Evolutionary conservation across 768 basidiomycete species (phyloP).

Genomic region (Pisolithus marmoratus): DNA sequence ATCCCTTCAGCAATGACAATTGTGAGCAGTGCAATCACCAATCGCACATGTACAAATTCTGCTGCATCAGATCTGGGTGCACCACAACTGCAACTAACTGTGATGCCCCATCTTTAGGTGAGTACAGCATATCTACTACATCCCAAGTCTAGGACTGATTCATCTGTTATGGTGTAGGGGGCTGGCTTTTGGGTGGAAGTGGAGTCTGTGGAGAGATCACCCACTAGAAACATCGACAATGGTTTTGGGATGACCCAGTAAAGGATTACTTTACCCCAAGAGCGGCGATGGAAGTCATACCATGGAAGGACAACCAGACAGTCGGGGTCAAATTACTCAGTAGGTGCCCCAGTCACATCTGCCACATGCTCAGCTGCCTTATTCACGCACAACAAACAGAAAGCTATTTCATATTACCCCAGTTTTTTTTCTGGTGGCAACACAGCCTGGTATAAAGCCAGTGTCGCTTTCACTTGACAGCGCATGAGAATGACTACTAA

Average conservation of each 20-base stretch:
- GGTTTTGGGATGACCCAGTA: conserved; percentile 63
- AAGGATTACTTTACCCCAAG: conserved; percentile 66
- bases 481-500: conserved; percentile 59
- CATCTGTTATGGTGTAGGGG: conserved; percentile 69
- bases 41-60: conserved; percentile 25
- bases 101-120: conserved; percentile 25
- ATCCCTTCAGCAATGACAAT: conserved; percentile 27
- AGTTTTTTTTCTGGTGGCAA: conserved; percentile 79
- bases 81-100: conserved; percentile 28
- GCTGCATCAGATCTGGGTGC: conserved; percentile 24
- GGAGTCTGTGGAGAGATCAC: conserved; percentile 35
- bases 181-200: conserved; percentile 51
- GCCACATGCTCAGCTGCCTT: conserved; percentile 6
- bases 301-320: conserved; percentile 83
- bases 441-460: conserved; percentile 77
- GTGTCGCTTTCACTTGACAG: conserved; percentile 79
- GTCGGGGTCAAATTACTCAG: conserved; percentile 81
- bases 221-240: conserved; percentile 52
- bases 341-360: conserved; percentile 30
- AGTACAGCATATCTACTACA: conserved; percentile 11
- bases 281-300: conserved; percentile 69
- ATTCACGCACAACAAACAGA: conserved; percentile 39
- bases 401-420: conserved; percentile 71
- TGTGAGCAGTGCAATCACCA: conserved; percentile 28
- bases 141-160: conserved; percentile 52